These are phyloP conservation scores for Coniochaeta prunicola DNA, from an alignment of 2,329 filamentous ascomycete genomes.

Conservation along the genomic window DNA sequence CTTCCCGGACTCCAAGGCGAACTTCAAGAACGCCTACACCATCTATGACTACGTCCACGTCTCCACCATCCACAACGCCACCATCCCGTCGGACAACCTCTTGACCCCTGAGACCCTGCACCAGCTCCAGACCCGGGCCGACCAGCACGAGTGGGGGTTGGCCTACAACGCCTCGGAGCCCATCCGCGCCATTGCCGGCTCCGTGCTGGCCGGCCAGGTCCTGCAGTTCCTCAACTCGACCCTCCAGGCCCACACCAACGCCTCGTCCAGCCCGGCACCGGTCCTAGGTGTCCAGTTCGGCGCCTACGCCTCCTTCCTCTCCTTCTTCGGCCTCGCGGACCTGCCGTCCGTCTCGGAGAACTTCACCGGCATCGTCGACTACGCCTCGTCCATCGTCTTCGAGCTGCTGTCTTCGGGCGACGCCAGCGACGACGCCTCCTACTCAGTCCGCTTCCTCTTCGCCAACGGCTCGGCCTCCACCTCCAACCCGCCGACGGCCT, in stretches of 20 bases:
- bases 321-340: conserved; percentile 54
- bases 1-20: conserved; percentile 35
- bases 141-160: conserved; percentile 73
- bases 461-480: conserved; percentile 47
- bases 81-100: conserved; percentile 50
- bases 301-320: conserved; percentile 54
- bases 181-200: conserved; percentile 50
- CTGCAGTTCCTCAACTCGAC: conserved; percentile 44
- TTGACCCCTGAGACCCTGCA: conserved; percentile 52
- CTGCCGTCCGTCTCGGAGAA: conserved; percentile 43
- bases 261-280: conserved; percentile 24
- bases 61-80: conserved; percentile 50
- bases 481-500: conserved; percentile 41
- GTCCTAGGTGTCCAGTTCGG: conserved; percentile 50
- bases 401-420: conserved; percentile 50
- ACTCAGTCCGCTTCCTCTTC: conserved; percentile 56
- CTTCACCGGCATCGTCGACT: conserved; percentile 76
- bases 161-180: conserved; percentile 73
- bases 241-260: conserved; percentile 27
- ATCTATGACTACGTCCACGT: conserved; percentile 56
- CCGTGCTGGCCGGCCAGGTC: conserved; percentile 49
- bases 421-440: conserved; percentile 34
- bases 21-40: conserved; percentile 54
- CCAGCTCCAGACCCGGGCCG: conserved; percentile 66
- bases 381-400: conserved; percentile 74